Evolutionary conservation across 2,329 filamentous ascomycete genomes (phyloP).

Genomic region (Fusarium albosuccineum): DNA sequence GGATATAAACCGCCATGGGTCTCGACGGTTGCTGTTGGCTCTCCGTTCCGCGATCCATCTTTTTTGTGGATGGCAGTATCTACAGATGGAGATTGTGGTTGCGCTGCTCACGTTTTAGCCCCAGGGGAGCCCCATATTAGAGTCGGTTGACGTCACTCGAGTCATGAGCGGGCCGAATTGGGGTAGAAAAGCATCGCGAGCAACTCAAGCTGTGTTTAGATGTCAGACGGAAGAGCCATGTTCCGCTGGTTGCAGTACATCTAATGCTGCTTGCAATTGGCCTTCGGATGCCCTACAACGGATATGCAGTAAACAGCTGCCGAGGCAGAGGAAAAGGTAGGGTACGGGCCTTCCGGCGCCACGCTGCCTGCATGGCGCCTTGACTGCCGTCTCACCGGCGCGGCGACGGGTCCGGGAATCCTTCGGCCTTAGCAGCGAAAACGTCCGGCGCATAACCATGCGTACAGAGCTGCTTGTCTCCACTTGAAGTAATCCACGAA

Average conservation of each 20-base stretch:
- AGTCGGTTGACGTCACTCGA: constrained; percentile 38
- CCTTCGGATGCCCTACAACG: constrained; percentile 28
- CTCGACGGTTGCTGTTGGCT: constrained; percentile 20
- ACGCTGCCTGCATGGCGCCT: background rate
- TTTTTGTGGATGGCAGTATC: constrained; percentile 2
- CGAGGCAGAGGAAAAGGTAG: background rate
- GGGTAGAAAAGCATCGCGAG: constrained; percentile 7
- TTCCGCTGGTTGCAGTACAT: background rate
- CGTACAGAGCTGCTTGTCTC: background rate
- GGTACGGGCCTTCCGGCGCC: background rate
- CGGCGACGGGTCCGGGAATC: constrained; percentile 34
- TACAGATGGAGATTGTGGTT: constrained; percentile 8
- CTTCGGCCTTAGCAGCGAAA: constrained; percentile 12
- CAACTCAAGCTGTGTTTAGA: background rate
- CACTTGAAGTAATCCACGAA: background rate
- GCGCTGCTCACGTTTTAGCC: constrained; percentile 13
- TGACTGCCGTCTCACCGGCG: constrained; percentile 26
- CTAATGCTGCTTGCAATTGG: background rate
- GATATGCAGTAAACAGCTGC: constrained; percentile 6
- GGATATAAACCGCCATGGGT: constrained; percentile 19
- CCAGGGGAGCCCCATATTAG: constrained; percentile 14
- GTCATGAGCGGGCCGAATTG: constrained; percentile 31
- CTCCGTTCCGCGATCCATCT: constrained; percentile 12
- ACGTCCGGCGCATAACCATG: constrained; percentile 14
- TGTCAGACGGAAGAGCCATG: background rate